Evolutionary conservation across 1,284 basidiomycete species (phyloP), one percentile per base, ranked within the genome.

Genomic region (Baeospora myosura): DNA sequence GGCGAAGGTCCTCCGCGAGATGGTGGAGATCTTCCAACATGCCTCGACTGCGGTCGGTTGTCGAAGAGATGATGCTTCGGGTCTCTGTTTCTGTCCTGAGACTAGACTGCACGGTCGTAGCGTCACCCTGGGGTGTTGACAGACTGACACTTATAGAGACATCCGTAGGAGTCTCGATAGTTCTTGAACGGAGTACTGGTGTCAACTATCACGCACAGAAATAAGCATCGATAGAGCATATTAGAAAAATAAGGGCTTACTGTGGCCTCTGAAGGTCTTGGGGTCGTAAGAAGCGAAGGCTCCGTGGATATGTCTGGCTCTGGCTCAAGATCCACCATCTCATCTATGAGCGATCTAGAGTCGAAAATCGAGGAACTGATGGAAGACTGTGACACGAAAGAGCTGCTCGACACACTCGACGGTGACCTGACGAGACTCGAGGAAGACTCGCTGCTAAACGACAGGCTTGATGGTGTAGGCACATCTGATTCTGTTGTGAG

Each of bases 11-110:
- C 7, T 81, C 73, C 18, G 80, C 68, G 8, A 89, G 58, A 5
- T 73, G 66, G 49, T 81, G 77, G 18, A 89, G 68, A 50, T 88
- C 84, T n/a, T 74, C 68, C 3, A 71, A 73, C 38, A 82, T 44
- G 68, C 74, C 57, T 58, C 70, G 49, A 37, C 41, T 54, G 7
- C 18, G 52, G 59, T 65, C 49, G 28, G 31, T 25, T 22, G 34
- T 40, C 40, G 3, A 40, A 25, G 17, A 32, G 21, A 16, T 14
- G 33, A 11, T 12, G 36, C 24, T 22, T 39, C 11, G 20, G 45
- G 36, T 32, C 44, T 25, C 33, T 6, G 65, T 60, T 16, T 74
- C 58, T 0, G 81, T 83, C 34, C 69, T 63, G n/a, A 81, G 51
- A 35, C 61, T 66, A 1, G 74, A 72, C 40, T 66, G 69, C 17